These are phyloP conservation scores for Ganoderma leucocontextum DNA, from an alignment of 1,284 basidiomycete genomes.

Conservation along the genomic window DNA sequence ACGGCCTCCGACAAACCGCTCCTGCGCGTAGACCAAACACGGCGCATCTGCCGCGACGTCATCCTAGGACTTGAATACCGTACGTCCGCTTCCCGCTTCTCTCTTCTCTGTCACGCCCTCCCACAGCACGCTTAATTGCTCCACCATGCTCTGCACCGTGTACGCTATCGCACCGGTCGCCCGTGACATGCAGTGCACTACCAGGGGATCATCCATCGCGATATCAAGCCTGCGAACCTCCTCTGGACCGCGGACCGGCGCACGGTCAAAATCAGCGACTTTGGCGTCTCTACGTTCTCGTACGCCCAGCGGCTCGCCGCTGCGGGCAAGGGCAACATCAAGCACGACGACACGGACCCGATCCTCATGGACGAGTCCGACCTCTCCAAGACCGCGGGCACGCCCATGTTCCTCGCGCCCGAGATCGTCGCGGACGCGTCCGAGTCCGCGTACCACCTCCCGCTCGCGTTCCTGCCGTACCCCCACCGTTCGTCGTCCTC, in stretches of 20 bases:
- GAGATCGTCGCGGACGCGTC: slow-evolving; percentile 82
- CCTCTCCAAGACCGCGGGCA: slow-evolving; percentile 93
- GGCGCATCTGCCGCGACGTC: slow-evolving; percentile 91
- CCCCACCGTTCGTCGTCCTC: slow-evolving; percentile 37
- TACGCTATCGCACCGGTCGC: slow-evolving; percentile 13
- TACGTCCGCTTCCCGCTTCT: slow-evolving; percentile 50
- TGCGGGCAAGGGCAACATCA: slow-evolving; percentile 50
- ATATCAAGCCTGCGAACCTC: slow-evolving; percentile 99
- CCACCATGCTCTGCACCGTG: not conserved
- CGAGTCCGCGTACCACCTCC: slow-evolving; percentile 9
- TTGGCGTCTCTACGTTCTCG: slow-evolving; percentile 97
- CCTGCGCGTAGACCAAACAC: slow-evolving; percentile 83
- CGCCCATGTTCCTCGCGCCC: slow-evolving; percentile 97
- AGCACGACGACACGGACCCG: slow-evolving; percentile 55
- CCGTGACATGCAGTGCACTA: slow-evolving; percentile 75
- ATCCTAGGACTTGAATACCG: slow-evolving; percentile 94
- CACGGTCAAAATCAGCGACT: slow-evolving; percentile 96
- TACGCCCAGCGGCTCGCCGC: slow-evolving; percentile 79
- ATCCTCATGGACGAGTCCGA: slow-evolving; percentile 87
- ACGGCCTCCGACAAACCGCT: slow-evolving; percentile 70
- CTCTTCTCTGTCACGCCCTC: slow-evolving; percentile 2
- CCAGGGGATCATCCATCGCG: slow-evolving; percentile 98
- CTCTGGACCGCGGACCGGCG: slow-evolving; percentile 86
- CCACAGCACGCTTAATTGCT: slow-evolving; percentile 18
- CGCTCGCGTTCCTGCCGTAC: slow-evolving; percentile 28